A percentile compares a stretch with the other conserved stretches of the same genome.
These are phyloP conservation scores for Petunia secreta DNA, from an alignment of 257 asterid genomes.

Conservation along the genomic window DNA sequence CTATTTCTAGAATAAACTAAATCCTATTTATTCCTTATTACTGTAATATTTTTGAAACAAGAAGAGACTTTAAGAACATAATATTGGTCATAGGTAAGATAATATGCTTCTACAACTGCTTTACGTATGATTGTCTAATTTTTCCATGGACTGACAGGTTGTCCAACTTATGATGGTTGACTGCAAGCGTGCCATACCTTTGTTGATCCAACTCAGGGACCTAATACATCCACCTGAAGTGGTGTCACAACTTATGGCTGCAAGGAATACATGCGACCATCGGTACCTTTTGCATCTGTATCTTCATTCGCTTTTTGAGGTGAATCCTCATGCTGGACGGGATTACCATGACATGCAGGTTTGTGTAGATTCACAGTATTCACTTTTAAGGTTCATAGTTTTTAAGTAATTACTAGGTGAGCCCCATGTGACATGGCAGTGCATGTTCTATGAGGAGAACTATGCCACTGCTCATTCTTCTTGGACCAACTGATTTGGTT, in stretches of 20 bases:
- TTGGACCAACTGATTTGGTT: neutral
- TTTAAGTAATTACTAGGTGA: neutral
- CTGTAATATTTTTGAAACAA: neutral
- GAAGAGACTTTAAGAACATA: constrained; percentile 7
- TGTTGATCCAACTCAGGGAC: constrained; percentile 77
- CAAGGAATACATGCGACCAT: constrained; percentile 64
- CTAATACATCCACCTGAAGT: constrained; percentile 80
- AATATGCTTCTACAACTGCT: constrained; percentile 11
- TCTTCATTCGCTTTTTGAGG: constrained; percentile 76
- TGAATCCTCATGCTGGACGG: constrained; percentile 86
- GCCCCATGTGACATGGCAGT: neutral
- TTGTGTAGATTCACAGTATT: constrained; percentile 26
- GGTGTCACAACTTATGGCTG: constrained; percentile 82
- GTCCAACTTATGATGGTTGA: constrained; percentile 96
- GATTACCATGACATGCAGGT: constrained; percentile 99
- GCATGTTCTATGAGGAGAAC: constrained; percentile 10
- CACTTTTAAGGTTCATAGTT: neutral
- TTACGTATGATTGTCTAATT: constrained; percentile 18
- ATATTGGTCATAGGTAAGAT: constrained; percentile 14
- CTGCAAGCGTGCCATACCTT: constrained; percentile 75
- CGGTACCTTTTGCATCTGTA: constrained; percentile 68
- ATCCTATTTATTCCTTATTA: neutral
- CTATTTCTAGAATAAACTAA: constrained; percentile 15
- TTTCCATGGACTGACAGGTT: constrained; percentile 60
- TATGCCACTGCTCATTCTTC: constrained; percentile 10